Conservation (phyloP, 805 yeast species). For the Schizosaccharomyces pombe region DNA sequence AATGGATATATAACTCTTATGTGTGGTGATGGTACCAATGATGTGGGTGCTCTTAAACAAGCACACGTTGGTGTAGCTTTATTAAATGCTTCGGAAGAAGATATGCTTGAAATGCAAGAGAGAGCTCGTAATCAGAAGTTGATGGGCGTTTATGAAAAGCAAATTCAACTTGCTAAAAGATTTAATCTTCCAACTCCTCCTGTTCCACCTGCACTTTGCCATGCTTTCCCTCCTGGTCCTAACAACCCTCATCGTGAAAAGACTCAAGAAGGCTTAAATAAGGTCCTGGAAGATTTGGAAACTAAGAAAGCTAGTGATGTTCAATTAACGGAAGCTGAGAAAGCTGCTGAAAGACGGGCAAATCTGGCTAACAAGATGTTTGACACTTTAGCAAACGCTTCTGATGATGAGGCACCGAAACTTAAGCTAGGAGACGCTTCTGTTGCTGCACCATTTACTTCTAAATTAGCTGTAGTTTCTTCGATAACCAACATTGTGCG, state of each 20-base stretch:
- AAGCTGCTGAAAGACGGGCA: slow-evolving; percentile 17
- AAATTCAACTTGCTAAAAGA: slow-evolving; percentile 47
- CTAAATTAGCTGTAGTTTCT: slow-evolving; percentile 74
- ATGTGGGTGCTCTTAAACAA: slow-evolving; percentile 95
- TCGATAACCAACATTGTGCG: slow-evolving; percentile 84
- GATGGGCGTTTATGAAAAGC: slow-evolving; percentile 57
- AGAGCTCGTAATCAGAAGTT: slow-evolving; percentile 42
- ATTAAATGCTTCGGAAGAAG: slow-evolving; percentile 86
- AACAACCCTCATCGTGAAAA: slow-evolving; percentile 65
- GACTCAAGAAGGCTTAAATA: slow-evolving; percentile 6
- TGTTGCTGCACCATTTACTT: slow-evolving; percentile 96
- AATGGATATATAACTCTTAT: slow-evolving; percentile 81
- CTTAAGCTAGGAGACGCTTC: slow-evolving; percentile 95
- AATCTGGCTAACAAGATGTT: slow-evolving; percentile 42
- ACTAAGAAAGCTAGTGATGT: slow-evolving; percentile 39
- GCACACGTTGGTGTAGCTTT: slow-evolving; percentile 97
- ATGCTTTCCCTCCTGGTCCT: slow-evolving; percentile 89
- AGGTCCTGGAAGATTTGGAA: slow-evolving; percentile 64
- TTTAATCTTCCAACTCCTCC: slow-evolving; percentile 57
- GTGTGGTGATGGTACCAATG: slow-evolving; percentile 99
- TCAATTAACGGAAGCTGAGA: slow-evolving; percentile 18
- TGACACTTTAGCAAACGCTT: slow-evolving; percentile 30
- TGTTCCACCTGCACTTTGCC: slow-evolving; percentile 72
- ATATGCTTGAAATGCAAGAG: slow-evolving; percentile 72
- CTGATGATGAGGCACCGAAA: slow-evolving; percentile 67